Conservation (phyloP, 352 stramenopile genomes). For the Pythium plurisporium region DNA sequence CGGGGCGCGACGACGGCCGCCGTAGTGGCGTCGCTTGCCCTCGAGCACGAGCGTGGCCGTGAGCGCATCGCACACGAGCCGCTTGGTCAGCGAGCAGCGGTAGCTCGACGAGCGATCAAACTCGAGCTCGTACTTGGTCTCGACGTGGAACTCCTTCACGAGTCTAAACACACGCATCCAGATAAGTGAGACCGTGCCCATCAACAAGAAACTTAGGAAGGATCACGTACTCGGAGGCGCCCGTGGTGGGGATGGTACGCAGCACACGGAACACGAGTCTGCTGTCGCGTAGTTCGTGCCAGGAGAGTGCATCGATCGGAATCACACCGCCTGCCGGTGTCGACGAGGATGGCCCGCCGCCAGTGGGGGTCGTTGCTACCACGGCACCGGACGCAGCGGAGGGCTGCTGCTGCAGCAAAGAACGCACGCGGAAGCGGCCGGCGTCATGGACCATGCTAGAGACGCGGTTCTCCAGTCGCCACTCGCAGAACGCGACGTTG, state of each 20-base stretch:
- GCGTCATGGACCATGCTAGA: slow-evolving; percentile 17
- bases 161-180: slow-evolving; percentile 5
- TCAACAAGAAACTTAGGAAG: too few species aligned
- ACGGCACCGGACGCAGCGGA: not conserved
- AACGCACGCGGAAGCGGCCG: slow-evolving; percentile 9
- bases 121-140: slow-evolving; percentile 16
- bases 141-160: slow-evolving; percentile 14
- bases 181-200: too few species aligned
- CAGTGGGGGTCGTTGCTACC: not conserved
- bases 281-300: slow-evolving; percentile 16
- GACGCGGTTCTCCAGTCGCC: slow-evolving; percentile 17
- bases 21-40: slow-evolving; percentile 15
- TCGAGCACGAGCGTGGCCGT: slow-evolving; percentile 11
- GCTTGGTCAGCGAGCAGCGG: slow-evolving; percentile 15
- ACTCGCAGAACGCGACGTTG: slow-evolving; percentile 14
- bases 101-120: slow-evolving; percentile 16
- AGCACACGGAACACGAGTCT: slow-evolving; percentile 16
- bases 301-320: slow-evolving; percentile 8
- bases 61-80: slow-evolving; percentile 9
- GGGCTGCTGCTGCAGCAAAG: slow-evolving; percentile 7
- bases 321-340: slow-evolving; percentile 6
- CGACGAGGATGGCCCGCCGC: not conserved
- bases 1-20: slow-evolving; percentile 10
- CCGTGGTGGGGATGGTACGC: slow-evolving; percentile 5
- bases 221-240: slow-evolving; percentile 9